Evolutionary conservation across 352 stramenopile genomes (phyloP).

Genomic region (Pythium chondricola): DNA sequence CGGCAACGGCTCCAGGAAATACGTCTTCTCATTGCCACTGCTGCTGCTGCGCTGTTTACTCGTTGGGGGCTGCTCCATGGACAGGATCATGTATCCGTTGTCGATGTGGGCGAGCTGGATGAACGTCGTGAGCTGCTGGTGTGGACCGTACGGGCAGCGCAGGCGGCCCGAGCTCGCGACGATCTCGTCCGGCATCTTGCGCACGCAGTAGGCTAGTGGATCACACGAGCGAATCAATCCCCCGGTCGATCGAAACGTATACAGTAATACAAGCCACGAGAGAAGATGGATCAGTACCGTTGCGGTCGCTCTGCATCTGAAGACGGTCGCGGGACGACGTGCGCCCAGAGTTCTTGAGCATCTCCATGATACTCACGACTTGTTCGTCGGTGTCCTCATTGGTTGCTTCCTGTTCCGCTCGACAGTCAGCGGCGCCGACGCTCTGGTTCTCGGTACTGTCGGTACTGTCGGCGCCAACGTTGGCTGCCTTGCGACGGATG

Average conservation of each 20-base stretch:
- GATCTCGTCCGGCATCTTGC: conserved; percentile 78
- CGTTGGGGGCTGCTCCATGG: conserved; percentile 33
- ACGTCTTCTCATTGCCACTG: background rate
- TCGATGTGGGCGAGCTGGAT: conserved; percentile 62
- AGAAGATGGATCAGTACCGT: conserved; percentile 27
- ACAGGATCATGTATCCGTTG: conserved; percentile 66
- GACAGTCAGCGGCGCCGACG: background rate
- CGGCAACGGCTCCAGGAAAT: conserved; percentile 35
- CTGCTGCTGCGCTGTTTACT: conserved; percentile 2
- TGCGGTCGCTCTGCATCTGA: conserved; percentile 32
- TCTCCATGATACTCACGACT: conserved; percentile 51
- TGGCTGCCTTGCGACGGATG: conserved; percentile 12
- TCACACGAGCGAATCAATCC: background rate
- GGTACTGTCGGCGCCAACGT: too few relatives aligned
- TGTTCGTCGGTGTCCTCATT: conserved; percentile 5
- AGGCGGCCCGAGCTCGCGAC: conserved; percentile 49
- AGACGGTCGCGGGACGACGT: conserved; percentile 21
- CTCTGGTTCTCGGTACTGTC: too few relatives aligned
- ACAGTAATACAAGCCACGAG: too few relatives aligned
- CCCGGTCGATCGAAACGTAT: too few relatives aligned
- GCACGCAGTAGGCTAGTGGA: conserved; percentile 45
- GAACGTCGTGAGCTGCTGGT: conserved; percentile 62
- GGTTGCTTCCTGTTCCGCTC: background rate
- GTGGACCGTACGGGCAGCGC: conserved; percentile 47
- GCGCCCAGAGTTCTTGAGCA: conserved; percentile 31